phyloP scores from a whole-genome alignment of 1,284 basidiomycete genomes.

The Stygiomarasmius scandens region DNA sequence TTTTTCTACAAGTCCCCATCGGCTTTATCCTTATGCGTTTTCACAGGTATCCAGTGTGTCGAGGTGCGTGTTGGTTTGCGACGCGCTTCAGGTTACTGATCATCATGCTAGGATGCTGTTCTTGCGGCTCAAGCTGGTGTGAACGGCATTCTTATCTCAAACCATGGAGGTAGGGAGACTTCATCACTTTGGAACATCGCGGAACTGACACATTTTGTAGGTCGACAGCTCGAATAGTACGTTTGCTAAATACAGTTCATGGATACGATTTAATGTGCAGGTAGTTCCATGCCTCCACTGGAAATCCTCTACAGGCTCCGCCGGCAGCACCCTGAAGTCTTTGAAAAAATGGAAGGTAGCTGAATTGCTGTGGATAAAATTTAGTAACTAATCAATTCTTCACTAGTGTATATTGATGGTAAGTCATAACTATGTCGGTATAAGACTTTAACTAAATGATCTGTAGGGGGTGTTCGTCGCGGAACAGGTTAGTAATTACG shows the following conservation, averaged over 20 bases:
- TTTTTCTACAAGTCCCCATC: neutral
- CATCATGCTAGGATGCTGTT: constrained; percentile 66
- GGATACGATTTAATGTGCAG: neutral
- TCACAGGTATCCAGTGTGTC: constrained; percentile 72
- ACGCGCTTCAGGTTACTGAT: neutral
- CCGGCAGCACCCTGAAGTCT: constrained; percentile 72
- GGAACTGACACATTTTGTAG: constrained; percentile 34
- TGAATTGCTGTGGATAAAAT: neutral
- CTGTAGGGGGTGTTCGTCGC: constrained; percentile 69
- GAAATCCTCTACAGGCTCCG: constrained; percentile 78
- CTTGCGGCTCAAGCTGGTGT: constrained; percentile 87
- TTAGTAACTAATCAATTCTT: neutral
- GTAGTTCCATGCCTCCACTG: constrained; percentile 68
- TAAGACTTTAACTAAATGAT: constrained; percentile 3
- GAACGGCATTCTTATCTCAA: constrained; percentile 88
- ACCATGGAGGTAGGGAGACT: constrained; percentile 77
- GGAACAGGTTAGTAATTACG: constrained; percentile 64
- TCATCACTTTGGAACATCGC: too few species aligned
- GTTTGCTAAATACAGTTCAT: too few species aligned
- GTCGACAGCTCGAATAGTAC: constrained; percentile 82
- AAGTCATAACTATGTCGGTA: constrained; percentile 15
- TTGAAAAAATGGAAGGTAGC: constrained; percentile 68
- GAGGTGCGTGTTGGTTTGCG: constrained; percentile 45
- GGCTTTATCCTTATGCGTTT: constrained; percentile 13
- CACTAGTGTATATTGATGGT: constrained; percentile 78